These are phyloP conservation scores for Erysimum cheiranthoides DNA, from an alignment of 345 rosid genomes.

Conservation along the genomic window DNA sequence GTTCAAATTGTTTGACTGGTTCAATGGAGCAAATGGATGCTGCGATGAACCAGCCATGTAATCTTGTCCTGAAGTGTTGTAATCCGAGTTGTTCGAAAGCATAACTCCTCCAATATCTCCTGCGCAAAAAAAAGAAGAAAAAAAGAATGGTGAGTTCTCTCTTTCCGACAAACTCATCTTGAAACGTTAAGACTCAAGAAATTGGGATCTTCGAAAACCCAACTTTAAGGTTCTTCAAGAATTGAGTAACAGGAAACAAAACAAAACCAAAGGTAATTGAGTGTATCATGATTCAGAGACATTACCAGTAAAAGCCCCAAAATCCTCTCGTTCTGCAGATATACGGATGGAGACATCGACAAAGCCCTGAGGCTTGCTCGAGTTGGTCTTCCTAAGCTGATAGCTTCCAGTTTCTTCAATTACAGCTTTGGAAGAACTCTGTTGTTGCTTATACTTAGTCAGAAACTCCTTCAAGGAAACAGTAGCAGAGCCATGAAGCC, in stretches of 20 bases:
- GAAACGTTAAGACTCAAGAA: not conserved
- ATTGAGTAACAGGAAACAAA: not conserved
- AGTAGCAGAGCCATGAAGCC: conserved; percentile 74
- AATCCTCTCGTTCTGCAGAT: conserved; percentile 57
- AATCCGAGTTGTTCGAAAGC: conserved; percentile 40
- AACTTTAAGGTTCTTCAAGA: conserved; percentile 7
- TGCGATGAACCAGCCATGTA: conserved; percentile 43
- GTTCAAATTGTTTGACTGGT: conserved; percentile 24
- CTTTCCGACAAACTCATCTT: conserved; percentile 19
- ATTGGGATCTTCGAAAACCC: not conserved
- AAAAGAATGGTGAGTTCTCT: conserved; percentile 12
- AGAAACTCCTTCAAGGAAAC: conserved; percentile 74
- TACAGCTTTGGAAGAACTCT: conserved; percentile 48
- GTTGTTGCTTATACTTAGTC: conserved; percentile 49
- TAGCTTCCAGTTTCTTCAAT: conserved; percentile 75
- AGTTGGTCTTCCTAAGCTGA: conserved; percentile 72
- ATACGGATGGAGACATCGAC: conserved; percentile 74
- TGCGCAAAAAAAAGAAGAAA: conserved; percentile 40
- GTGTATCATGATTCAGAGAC: not conserved
- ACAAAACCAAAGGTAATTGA: conserved; percentile 1
- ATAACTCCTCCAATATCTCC: conserved; percentile 60
- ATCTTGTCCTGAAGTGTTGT: conserved; percentile 28
- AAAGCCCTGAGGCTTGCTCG: conserved; percentile 76
- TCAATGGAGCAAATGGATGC: conserved; percentile 32
- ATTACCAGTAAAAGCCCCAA: conserved; percentile 53